phyloP scores from a whole-genome alignment of 257 asterid species.

The Solanum dulcamara region DNA sequence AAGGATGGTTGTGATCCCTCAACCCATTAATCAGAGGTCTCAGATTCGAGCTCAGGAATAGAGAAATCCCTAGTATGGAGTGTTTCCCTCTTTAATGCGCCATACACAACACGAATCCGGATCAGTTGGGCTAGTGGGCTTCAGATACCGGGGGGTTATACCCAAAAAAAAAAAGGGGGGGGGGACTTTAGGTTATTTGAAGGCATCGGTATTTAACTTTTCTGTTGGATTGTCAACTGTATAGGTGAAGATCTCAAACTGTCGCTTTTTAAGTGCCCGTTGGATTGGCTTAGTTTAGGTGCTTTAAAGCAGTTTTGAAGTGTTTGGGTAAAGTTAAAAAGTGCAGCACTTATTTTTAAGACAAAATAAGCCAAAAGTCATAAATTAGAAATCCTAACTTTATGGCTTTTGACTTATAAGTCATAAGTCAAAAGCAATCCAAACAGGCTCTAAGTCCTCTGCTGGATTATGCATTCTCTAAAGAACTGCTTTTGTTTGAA shows the following conservation, averaged over 20 bases:
- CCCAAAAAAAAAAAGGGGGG: background rate
- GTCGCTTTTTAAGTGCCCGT: background rate
- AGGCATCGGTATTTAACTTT: background rate
- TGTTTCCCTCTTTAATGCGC: background rate
- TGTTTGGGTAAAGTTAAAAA: no score
- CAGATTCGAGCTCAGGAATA: background rate
- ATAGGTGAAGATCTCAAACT: background rate
- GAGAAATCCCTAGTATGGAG: background rate
- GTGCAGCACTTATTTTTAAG: no score
- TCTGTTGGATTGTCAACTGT: background rate
- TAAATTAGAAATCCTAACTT: no score
- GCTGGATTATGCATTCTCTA: background rate
- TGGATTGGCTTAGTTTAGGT: no score
- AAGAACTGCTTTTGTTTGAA: constrained; percentile 34
- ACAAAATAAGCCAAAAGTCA: no score
- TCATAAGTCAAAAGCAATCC: no score
- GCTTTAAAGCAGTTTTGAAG: no score
- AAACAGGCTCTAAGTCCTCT: no score
- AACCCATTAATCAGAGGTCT: background rate
- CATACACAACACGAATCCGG: background rate
- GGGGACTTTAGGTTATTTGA: no score
- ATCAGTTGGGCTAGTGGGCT: background rate
- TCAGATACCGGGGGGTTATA: background rate
- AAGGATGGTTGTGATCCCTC: background rate
- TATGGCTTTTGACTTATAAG: no score